A percentile compares a stretch with the other conserved stretches of the same genome.
Conservation (phyloP, 805 yeast species). For the Pichia paraexigua region DNA sequence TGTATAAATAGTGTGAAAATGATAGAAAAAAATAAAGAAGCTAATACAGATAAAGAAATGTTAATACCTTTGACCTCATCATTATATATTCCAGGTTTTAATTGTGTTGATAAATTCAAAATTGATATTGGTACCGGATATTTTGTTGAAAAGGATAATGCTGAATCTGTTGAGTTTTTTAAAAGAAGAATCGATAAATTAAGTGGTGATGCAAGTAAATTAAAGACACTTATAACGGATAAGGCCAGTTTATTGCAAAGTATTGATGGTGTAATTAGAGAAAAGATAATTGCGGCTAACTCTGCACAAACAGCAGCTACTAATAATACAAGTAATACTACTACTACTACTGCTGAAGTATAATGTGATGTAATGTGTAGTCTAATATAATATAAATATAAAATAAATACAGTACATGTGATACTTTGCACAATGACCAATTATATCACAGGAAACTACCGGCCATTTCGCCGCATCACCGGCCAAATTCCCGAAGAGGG, state of each 20-base stretch:
- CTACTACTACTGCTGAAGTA: no score
- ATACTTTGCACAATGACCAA: background rate
- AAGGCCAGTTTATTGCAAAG: slow-evolving; percentile 58
- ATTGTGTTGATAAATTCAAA: slow-evolving; percentile 57
- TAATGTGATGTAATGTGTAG: no score
- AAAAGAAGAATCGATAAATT: slow-evolving; percentile 65
- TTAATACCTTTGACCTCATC: slow-evolving; percentile 87
- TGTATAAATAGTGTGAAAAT: slow-evolving; percentile 64
- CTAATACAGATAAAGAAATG: slow-evolving; percentile 31
- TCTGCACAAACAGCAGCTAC: background rate
- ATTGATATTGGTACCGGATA: slow-evolving; percentile 98
- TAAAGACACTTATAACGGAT: slow-evolving; percentile 67
- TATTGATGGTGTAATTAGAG: slow-evolving; percentile 50
- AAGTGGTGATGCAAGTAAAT: slow-evolving; percentile 61
- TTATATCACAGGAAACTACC: background rate
- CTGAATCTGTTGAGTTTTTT: slow-evolving; percentile 65
- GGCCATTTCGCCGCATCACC: background rate
- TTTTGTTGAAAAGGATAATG: slow-evolving; percentile 69
- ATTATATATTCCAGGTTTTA: slow-evolving; percentile 79
- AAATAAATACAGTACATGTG: no score
- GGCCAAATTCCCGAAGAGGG: background rate
- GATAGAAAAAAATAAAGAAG: slow-evolving; percentile 33
- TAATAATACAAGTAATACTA: no score
- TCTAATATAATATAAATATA: no score
- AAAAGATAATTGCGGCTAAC: slow-evolving; percentile 42